Base-by-base conservation (phyloP, 148 eudicot genomes). In the Suaeda aralocaspica region DNA sequence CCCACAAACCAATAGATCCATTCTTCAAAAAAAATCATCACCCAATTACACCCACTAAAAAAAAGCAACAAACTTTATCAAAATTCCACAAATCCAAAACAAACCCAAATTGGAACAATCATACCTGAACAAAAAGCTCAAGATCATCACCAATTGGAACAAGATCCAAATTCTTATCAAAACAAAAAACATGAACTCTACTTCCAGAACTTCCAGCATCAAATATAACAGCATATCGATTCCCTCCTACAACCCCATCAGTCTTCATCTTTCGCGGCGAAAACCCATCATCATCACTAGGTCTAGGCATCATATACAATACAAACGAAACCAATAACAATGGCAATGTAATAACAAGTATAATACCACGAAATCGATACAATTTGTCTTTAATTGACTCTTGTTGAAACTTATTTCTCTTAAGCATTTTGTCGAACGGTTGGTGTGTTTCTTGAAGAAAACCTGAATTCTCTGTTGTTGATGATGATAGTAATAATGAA, bases 181-280 rank as follows among this genome's bases (percentile, higher is more conserved):
- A 94, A 74, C 96, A 86, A 73, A 91, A 94, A 14, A 94, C 99
- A 75, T 94, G 99, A n/a, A 94, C 99, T 51, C 99, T 74, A 70
- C 97, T 94, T 19, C 99, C 99, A 9, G 91, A 86, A 64, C 99
- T 94, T 4, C 99, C 99, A 9, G 97, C 99, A 75, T 94, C 97
- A 70, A 94, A 94, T 25, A 94, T 84, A 45, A 94, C 99, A 9
- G 97, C 99, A 56, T 84, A 94, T 0, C 76, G 44, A 68, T 75
- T 75, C 30, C 45, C 76, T 1, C 2, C 44, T 3, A 9, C 60
- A 68, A 25, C 12, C 4, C 33, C 39, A 6, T 45, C 62, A 21
- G 85, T 77, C 12, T 78, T 61, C 52, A 84, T 74, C 73, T 78
- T 91, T 33, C 99, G 81, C 34, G 44, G 64, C 10, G 79, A 66